Conservation (phyloP, 2,329 filamentous ascomycete species). For the Chalaropsis thielavioides region DNA sequence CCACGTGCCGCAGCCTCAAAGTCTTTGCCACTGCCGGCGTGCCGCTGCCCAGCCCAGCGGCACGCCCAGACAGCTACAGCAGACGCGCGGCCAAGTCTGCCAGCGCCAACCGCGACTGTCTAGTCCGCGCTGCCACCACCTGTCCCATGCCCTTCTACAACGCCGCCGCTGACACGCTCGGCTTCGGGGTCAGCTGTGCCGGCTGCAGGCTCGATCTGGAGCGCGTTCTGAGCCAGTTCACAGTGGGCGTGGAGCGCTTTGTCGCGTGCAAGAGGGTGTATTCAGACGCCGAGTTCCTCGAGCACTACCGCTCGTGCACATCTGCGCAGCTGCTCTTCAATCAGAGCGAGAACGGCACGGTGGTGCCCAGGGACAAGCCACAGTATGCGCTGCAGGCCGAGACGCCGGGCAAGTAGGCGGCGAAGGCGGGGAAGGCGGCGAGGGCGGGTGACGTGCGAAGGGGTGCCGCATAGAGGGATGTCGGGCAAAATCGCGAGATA, state of each 20-base stretch:
- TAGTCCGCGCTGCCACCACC: neutral
- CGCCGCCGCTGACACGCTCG: neutral
- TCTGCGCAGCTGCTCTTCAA: slow-evolving; percentile 1
- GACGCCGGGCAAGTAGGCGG: neutral
- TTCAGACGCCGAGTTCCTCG: slow-evolving; percentile 1
- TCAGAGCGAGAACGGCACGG: neutral
- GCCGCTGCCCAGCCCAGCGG: neutral
- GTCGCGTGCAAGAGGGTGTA: neutral
- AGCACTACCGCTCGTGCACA: neutral
- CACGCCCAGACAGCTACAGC: neutral
- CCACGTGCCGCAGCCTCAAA: neutral
- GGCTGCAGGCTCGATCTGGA: slow-evolving; percentile 1
- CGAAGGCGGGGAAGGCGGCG: too few species aligned
- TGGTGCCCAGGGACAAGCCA: slow-evolving; percentile 3
- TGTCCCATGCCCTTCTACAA: slow-evolving; percentile 4
- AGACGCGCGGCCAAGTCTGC: neutral
- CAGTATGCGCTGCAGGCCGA: neutral
- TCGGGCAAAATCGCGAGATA: too few species aligned
- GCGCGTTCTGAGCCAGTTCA: neutral
- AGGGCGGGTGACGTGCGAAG: too few species aligned
- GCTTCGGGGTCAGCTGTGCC: slow-evolving; percentile 1
- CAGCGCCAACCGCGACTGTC: neutral
- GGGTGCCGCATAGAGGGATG: too few species aligned
- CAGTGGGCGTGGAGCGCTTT: neutral
- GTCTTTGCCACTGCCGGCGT: neutral